phyloP scores from a whole-genome alignment of 441 rosid species.

The Populus hybrid region DNA sequence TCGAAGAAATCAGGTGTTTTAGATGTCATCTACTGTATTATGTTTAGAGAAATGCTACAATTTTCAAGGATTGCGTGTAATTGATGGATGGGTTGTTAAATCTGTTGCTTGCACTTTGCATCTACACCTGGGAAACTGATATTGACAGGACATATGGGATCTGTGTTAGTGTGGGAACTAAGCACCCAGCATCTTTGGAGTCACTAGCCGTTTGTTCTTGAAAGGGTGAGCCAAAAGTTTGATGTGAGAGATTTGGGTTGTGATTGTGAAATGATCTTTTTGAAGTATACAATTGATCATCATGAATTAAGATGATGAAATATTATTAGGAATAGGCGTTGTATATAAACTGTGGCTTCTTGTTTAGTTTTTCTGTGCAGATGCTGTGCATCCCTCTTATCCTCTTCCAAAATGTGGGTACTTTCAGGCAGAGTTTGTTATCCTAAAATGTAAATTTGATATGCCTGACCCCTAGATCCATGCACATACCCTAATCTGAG shows the following conservation, averaged over 20 bases:
- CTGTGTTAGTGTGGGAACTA: neutral
- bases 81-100: neutral
- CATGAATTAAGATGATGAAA: neutral
- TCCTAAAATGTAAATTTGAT: neutral
- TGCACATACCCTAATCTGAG: neutral
- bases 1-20: neutral
- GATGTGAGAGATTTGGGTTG: neutral
- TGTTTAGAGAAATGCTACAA: neutral
- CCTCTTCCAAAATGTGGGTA: neutral
- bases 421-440: neutral
- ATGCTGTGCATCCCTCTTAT: neutral
- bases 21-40: neutral
- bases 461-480: neutral
- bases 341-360: neutral
- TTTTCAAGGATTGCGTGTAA: neutral
- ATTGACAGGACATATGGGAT: neutral
- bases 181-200: neutral
- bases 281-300: neutral
- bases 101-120: neutral
- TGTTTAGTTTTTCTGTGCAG: neutral
- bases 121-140: neutral
- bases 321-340: neutral
- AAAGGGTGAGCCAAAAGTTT: neutral
- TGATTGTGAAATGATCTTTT: neutral
- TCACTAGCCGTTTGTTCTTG: neutral